Conservation (phyloP, 73 alveolate genomes). For the Blepharisma japonicum region DNA sequence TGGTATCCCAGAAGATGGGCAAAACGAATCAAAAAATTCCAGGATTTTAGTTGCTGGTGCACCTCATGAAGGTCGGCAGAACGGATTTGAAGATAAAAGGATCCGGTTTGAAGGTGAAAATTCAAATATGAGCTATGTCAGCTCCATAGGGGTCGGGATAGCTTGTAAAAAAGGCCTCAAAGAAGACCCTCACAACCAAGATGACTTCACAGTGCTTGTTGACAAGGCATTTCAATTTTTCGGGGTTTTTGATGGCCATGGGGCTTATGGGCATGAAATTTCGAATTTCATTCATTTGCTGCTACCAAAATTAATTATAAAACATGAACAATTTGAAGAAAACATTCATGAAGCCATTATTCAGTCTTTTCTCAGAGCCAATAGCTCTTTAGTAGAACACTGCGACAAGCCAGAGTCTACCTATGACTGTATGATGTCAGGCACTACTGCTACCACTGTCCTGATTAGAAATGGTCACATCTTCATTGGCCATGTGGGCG, state of each 20-base stretch:
- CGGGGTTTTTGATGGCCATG: slow-evolving; percentile 23
- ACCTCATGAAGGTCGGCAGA: no score
- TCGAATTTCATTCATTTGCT: neutral
- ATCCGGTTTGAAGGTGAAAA: no score
- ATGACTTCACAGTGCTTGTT: neutral
- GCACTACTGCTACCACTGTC: slow-evolving; percentile 24
- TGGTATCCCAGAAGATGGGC: neutral
- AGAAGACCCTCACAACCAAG: neutral
- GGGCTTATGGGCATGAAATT: slow-evolving; percentile 13
- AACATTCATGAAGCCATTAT: no score
- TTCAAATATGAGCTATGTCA: no score
- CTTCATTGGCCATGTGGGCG: slow-evolving; percentile 55
- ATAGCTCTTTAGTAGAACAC: no score
- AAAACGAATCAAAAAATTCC: neutral
- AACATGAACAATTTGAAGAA: no score
- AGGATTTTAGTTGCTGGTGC: no score
- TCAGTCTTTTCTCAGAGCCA: no score
- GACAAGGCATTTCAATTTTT: neutral
- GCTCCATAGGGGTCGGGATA: no score
- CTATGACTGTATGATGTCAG: neutral
- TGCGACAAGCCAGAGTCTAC: no score
- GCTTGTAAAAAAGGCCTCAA: neutral
- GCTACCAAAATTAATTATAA: no score
- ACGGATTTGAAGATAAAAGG: no score
- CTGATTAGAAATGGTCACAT: neutral